A percentile compares a stretch with the other conserved stretches of the same genome.
Evolutionary conservation across 2,329 filamentous ascomycete species (phyloP).

Genomic region (Alternaria ventricosa): DNA sequence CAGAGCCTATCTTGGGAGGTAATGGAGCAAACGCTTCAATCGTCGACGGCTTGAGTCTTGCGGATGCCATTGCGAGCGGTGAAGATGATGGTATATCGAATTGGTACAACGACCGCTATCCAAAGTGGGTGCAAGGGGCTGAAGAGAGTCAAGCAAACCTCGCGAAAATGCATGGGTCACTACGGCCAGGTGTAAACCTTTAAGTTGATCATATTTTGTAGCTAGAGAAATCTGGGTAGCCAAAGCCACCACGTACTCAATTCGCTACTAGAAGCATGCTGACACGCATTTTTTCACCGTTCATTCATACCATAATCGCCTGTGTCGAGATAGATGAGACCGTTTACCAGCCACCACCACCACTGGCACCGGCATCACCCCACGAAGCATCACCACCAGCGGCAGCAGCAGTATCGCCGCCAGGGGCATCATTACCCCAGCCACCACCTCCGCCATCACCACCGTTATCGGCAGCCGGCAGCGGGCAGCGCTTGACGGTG

Average conservation of each 20-base stretch:
- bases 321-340: background rate
- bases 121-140: background rate
- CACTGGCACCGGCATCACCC: constrained; percentile 4
- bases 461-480: constrained; percentile 27
- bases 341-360: constrained; percentile 17
- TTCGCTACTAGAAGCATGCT: background rate
- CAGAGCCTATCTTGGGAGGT: constrained; percentile 51
- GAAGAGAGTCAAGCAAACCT: background rate
- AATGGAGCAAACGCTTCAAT: constrained; percentile 51
- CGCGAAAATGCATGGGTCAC: background rate
- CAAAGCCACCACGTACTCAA: background rate
- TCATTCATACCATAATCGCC: background rate
- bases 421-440: constrained; percentile 19
- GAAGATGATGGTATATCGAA: background rate
- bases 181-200: background rate
- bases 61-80: constrained; percentile 1
- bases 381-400: constrained; percentile 29
- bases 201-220: background rate
- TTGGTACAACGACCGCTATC: background rate
- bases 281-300: background rate
- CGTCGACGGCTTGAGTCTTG: constrained; percentile 45
- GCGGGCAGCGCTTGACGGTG: constrained; percentile 46
- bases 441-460: constrained; percentile 17
- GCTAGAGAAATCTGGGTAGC: background rate
- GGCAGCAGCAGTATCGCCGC: constrained; percentile 7